Percentiles rank a stretch among this genome's conserved stretches.
phyloP scores from a whole-genome alignment of 306 rosid genomes.

The Cicer arietinum region DNA sequence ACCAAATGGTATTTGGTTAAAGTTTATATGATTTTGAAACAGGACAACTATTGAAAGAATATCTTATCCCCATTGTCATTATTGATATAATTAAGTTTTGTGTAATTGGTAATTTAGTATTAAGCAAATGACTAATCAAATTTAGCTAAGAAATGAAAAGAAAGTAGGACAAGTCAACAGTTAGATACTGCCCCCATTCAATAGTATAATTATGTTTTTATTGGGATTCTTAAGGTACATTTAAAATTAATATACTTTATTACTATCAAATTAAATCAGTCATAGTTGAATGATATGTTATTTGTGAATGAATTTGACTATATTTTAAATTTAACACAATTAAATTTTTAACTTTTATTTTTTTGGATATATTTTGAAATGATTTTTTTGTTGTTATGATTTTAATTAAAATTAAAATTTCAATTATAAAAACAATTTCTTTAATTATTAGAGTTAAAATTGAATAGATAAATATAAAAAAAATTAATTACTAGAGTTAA shows the following conservation, averaged over 20 bases:
- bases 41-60: slow-evolving; percentile 1
- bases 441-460: too few species aligned
- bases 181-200: slow-evolving; percentile 28
- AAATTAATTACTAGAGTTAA: too few species aligned
- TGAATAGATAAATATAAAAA: too few species aligned
- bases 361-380: too few species aligned
- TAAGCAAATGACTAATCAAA: slow-evolving; percentile 19
- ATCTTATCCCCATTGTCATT: slow-evolving; percentile 14
- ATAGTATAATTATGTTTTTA: slow-evolving; percentile 21
- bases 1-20: slow-evolving; percentile 12
- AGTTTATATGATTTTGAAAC: neutral
- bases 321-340: too few species aligned
- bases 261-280: too few species aligned
- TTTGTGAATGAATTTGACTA: too few species aligned
- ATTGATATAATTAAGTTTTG: slow-evolving; percentile 4
- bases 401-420: too few species aligned
- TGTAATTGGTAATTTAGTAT: slow-evolving; percentile 2
- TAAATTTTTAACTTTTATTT: too few species aligned
- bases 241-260: too few species aligned
- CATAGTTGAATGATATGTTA: too few species aligned
- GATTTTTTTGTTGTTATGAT: rapidly evolving
- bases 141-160: neutral
- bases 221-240: rapidly evolving
- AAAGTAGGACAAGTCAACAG: slow-evolving; percentile 37
- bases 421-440: too few species aligned